phyloP scores from a whole-genome alignment of 352 stramenopile species.

The Albugo candida region DNA sequence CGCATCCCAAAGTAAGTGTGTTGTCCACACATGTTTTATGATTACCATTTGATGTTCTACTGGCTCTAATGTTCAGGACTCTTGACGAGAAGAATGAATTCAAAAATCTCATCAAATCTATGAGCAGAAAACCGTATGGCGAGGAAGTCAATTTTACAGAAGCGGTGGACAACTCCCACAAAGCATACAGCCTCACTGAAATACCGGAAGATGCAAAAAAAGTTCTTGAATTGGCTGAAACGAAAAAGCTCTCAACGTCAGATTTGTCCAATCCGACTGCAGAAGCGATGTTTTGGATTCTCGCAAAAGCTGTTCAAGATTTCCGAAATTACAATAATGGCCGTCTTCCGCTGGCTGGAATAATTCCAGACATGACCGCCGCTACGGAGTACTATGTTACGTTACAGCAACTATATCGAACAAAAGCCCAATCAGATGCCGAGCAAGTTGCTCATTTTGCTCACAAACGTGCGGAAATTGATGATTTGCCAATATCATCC shows the following conservation, averaged over 20 bases:
- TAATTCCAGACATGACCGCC: conserved; percentile 94
- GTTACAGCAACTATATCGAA: conserved; percentile 86
- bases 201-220: conserved; percentile 63
- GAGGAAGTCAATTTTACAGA: conserved; percentile 94
- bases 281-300: conserved; percentile 51
- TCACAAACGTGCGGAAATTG: conserved; percentile 10
- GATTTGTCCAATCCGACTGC: conserved; percentile 4
- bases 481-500: conserved; percentile 14
- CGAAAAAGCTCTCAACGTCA: conserved; percentile 9
- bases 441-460: conserved; percentile 18
- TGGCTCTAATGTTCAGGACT: conserved; percentile 8
- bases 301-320: conserved; percentile 43
- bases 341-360: conserved; percentile 71
- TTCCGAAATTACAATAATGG: conserved; percentile 54
- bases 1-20: conserved; percentile 18
- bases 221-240: conserved; percentile 25
- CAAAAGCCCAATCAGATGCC: conserved; percentile 71
- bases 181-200: conserved; percentile 70
- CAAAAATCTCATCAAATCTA: conserved; percentile 41
- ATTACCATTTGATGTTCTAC: not conserved
- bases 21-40: not conserved
- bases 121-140: conserved; percentile 24
- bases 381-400: conserved; percentile 87
- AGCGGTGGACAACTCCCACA: conserved; percentile 82
- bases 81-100: conserved; percentile 85